Base-by-base conservation (phyloP, 352 stramenopile species). In the Globisporangium heterothallicum region DNA sequence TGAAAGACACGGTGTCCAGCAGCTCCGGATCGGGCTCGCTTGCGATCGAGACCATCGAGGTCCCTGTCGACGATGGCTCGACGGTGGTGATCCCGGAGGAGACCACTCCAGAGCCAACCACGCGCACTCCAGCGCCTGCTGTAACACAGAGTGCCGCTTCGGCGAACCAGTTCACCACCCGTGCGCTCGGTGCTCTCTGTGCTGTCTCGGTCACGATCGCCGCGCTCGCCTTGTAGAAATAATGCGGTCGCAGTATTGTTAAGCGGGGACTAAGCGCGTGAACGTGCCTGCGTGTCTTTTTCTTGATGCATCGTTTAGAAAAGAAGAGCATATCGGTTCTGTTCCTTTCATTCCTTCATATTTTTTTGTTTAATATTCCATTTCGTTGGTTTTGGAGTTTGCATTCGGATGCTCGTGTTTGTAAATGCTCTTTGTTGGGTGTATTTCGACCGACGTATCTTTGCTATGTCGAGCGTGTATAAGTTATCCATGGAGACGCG, bases 131-230 rank as follows among this genome's bases (percentile, higher is more conserved):
- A 19, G 29, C 38, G n/a, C 49, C 48, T 6, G 18, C 56, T 4
- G 3, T 25, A 18, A 27, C 56, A 16, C 40, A 43, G 26, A 56
- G 48, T 9, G 56, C 49, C 3, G 29, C 56, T 29, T 41, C 56
- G 22, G 34, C 47, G 22, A 38, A 6, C 29, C n/a, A 42, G 27
- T 34, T 60, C 46, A 34, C 47, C 14, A 43, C 32, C n/a, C 32
- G 34, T 42, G 46, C 38, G 12, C 27, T 48, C n/a, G 42, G 35
- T 18, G 25, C 44, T 27, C 54, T 61, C 38, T 55, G 54, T 30
- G 54, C 45, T 32, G 46, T 56, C 16, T 49, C 40, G 40, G 45
- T 61, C 46, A 42, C 46, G 22, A 32, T 55, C 45, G 54, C 46
- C 10, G 46, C 42, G 7, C 30, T 61, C 24, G 46, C 32, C 27